Base-by-base conservation (phyloP, 441 rosid species). In the Pelargonium citronellum region DNA sequence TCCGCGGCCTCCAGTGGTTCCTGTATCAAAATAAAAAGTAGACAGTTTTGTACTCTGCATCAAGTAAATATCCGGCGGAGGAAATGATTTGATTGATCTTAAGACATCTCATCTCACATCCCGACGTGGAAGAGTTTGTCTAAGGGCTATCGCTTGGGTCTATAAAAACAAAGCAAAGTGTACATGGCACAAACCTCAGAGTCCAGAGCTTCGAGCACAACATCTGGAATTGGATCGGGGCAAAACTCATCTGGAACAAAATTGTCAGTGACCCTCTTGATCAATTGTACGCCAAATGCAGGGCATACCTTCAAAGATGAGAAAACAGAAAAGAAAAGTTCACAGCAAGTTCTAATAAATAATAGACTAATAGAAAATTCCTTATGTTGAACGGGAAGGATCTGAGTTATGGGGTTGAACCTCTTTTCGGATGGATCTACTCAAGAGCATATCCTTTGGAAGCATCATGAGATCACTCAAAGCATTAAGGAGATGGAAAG, bases 391-490 rank as follows among this genome's bases (percentile, higher is more conserved):
- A 37, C 41, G 6, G 41, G 41, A 37, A 55, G 61, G 61, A 55
- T 55, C 10, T 16, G 61, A 55, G 61, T 16, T 17, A 17, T n/a
- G 6, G 22, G 27, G 37, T 66, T 66, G 63, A 65, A 92, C 99
- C 96, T 91, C 99, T 88, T 89, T 89, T 79, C 96, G 78, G 74
- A 89, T 84, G 70, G 86, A 72, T 77, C 71, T 84, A 78, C 83
- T 76, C 69, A 89, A 81, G 64, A 95, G 95, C 96, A 92, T 83
- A 79, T 91, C 98, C 80, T 92, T 92, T 8, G 99, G 98, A 79
- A 95, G 97, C 98, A 95, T 95, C 98, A 92, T 87, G 57, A 95
- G 95, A 79, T 92, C 98, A 73, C 98, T 95, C 75, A 92, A 76
- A 1, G 99, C 93, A 74, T 91, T 87, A 37, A 95, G 93, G 69